Conservation (phyloP, 805 yeast species). For the Wickerhamomyces alni region DNA sequence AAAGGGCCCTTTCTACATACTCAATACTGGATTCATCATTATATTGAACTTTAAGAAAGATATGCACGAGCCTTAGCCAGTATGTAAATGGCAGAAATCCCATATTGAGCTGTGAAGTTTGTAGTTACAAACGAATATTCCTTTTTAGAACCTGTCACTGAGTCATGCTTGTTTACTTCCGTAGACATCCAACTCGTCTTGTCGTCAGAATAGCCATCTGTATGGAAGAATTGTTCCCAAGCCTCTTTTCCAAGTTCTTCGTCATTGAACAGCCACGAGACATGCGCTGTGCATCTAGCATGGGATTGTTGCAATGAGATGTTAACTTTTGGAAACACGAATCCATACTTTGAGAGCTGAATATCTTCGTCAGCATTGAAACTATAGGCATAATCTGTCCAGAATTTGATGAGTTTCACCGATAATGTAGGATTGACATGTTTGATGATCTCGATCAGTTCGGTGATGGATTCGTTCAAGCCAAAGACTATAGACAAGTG, state of each 20-base stretch:
- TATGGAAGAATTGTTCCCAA: constrained; percentile 8
- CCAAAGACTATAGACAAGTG: constrained; percentile 10
- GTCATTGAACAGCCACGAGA: not conserved
- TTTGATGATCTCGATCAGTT: constrained; percentile 5
- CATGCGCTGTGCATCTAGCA: constrained; percentile 9
- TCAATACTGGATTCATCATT: no score
- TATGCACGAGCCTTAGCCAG: not conserved
- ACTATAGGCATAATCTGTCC: constrained; percentile 8
- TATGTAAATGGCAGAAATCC: not conserved
- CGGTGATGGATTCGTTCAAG: constrained; percentile 5
- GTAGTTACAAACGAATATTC: not conserved
- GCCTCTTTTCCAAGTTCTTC: constrained; percentile 2
- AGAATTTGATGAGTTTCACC: constrained; percentile 3
- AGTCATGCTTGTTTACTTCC: not conserved
- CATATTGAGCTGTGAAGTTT: constrained; percentile 2
- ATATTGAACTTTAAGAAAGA: no score
- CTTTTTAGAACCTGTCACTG: not conserved
- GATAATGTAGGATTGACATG: not conserved
- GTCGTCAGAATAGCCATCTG: constrained; percentile 5
- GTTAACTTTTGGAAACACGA: constrained; percentile 5
- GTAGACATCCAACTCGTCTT: not conserved
- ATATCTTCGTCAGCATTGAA: constrained; percentile 1
- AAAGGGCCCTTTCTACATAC: no score
- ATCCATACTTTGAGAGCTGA: not conserved
- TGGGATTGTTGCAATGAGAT: constrained; percentile 6